phyloP scores from a whole-genome alignment of 2,329 filamentous ascomycete species.

The Colletotrichum sp. region DNA sequence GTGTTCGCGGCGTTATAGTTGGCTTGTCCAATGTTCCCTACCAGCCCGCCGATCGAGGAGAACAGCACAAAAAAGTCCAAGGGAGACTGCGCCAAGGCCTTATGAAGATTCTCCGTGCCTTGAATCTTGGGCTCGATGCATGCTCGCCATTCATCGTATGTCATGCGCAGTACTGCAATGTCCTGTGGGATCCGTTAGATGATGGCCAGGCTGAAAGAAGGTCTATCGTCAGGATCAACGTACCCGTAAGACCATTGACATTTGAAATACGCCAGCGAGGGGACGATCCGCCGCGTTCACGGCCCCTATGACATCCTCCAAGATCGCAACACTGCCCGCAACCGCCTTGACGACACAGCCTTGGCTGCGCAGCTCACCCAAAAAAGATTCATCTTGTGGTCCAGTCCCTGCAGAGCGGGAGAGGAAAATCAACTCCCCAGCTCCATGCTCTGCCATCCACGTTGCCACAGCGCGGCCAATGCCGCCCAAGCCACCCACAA shows the following conservation, averaged over 20 bases:
- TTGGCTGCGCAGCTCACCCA: background rate
- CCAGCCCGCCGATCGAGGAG: slow-evolving; percentile 28
- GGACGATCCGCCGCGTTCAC: background rate
- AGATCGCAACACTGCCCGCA: background rate
- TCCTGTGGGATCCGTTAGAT: slow-evolving; percentile 33
- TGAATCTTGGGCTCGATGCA: slow-evolving; percentile 30
- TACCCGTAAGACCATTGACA: slow-evolving; percentile 26
- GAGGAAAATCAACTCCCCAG: slow-evolving; percentile 49
- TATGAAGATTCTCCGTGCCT: slow-evolving; percentile 39
- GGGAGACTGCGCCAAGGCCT: slow-evolving; percentile 17
- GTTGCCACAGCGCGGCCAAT: slow-evolving; percentile 51
- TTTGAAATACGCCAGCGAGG: background rate
- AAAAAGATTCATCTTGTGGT: background rate
- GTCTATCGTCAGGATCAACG: slow-evolving; percentile 32
- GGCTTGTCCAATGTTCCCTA: slow-evolving; percentile 30
- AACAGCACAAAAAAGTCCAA: slow-evolving; percentile 32
- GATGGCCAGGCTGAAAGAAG: slow-evolving; percentile 26
- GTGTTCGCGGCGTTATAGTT: slow-evolving; percentile 40
- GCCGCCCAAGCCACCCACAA: slow-evolving; percentile 56
- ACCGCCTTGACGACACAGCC: background rate
- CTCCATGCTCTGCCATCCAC: slow-evolving; percentile 53
- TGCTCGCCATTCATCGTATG: slow-evolving; percentile 30
- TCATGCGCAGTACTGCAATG: slow-evolving; percentile 36
- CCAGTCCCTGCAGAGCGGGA: slow-evolving; percentile 43
- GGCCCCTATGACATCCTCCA: background rate